These are phyloP conservation scores for Coemansia erecta DNA, from an alignment of 192 early-diverging fungal genomes.

Conservation along the genomic window DNA sequence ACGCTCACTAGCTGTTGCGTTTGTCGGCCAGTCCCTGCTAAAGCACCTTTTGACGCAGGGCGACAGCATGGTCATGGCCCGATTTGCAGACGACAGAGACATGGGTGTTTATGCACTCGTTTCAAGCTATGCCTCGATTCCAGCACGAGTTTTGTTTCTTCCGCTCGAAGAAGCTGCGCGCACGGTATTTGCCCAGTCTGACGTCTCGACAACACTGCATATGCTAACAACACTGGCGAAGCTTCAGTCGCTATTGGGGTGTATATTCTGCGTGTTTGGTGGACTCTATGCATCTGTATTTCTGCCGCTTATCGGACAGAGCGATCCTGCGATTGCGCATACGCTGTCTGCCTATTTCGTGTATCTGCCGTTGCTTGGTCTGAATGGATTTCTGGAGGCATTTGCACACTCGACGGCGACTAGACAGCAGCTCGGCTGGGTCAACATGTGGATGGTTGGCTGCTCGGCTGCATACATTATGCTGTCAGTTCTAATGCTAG, in stretches of 20 bases:
- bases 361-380: slow-evolving; percentile 91
- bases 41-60: slow-evolving; percentile 95
- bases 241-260: slow-evolving; percentile 62
- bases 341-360: slow-evolving; percentile 78
- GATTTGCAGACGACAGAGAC: slow-evolving; percentile 52
- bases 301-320: slow-evolving; percentile 61
- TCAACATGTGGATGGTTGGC: slow-evolving; percentile 73
- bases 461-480: slow-evolving; percentile 70
- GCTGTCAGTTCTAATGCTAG: slow-evolving; percentile 61
- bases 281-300: slow-evolving; percentile 67
- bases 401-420: slow-evolving; percentile 87
- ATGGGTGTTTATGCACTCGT: slow-evolving; percentile 86
- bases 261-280: slow-evolving; percentile 76
- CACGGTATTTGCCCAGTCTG: slow-evolving; percentile 61
- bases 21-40: slow-evolving; percentile 84
- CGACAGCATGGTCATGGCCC: slow-evolving; percentile 89
- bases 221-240: slow-evolving; percentile 28
- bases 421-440: slow-evolving; percentile 55
- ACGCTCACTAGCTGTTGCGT: slow-evolving; percentile 67
- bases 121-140: slow-evolving; percentile 85
- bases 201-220: slow-evolving; percentile 14
- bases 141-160: slow-evolving; percentile 87
- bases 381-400: slow-evolving; percentile 94
- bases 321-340: slow-evolving; percentile 50
- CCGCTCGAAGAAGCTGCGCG: slow-evolving; percentile 91